Evolutionary conservation across 2,329 filamentous ascomycete genomes (phyloP), one percentile per base, ranked within the genome.

Genomic region (Aspergillus sp.): DNA sequence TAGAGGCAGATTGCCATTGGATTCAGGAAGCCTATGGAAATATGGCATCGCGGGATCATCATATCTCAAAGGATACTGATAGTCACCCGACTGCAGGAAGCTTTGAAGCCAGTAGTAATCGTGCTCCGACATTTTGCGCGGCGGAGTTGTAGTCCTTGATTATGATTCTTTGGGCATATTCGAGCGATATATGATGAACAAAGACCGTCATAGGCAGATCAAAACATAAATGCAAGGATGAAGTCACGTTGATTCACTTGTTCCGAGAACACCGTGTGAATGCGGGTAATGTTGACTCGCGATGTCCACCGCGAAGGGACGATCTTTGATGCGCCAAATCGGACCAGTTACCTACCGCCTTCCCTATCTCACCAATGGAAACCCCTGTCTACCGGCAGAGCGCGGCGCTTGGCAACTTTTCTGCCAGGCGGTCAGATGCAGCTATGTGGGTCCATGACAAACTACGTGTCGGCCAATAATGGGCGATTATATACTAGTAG

Each of bases 61-160:
- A 26, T 45, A 42, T 29, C 51, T 53, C 24, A 60, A 52, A 11
- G 31, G 20, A n/a, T 57, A 36, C 11, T 47, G 57, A 22, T 51
- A 58, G 12, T 22, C 14, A 12, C 55, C 60, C 3, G 54, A 12
- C 49, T 49, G 62, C 11, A 56, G 52, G 46, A 62, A 63, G 10
- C 56, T 54, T 31, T 54, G 57, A 36, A 66, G 60, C 67, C 67
- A 67, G 46, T 63, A 58, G 10, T 62, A 59, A 22, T 61, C 60
- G 18, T 67, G 60, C 24, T 63, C 60, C 24, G 65, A 54, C 67
- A 69, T 69, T 18, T 52, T 63, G 53, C 22, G 7, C n/a, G 45
- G 31, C 22, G 14, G 20, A 31, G 24, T 29, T 9, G 26, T 32
- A 22, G 18, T 24, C 45, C 18, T 47, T 22, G 45, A 47, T 47